Evolutionary conservation across 2,329 filamentous ascomycete species (phyloP).

Genomic region (Nigrograna mackinnonii): DNA sequence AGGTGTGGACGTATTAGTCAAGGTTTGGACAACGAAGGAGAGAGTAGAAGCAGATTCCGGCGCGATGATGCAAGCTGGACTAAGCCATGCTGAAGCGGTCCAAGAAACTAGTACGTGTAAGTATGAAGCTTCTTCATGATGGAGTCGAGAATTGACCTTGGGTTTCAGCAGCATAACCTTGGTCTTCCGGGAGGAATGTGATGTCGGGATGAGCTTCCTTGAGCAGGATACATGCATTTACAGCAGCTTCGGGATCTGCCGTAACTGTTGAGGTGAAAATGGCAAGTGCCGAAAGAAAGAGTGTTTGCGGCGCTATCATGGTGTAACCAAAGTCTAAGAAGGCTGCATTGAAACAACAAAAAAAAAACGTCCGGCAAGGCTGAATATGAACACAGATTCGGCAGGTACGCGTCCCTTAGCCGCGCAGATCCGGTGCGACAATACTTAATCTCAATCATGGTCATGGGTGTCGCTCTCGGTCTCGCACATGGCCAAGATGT

Average conservation of each 20-base stretch:
- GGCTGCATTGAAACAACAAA: too few species aligned
- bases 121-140: not conserved
- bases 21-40: constrained; percentile 18
- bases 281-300: too few species aligned
- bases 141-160: not conserved
- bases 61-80: constrained; percentile 21
- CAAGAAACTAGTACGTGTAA: not conserved
- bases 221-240: not conserved
- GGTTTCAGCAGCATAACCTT: not conserved
- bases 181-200: not conserved
- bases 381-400: too few species aligned
- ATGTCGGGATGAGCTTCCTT: not conserved
- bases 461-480: not conserved
- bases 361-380: too few species aligned
- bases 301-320: too few species aligned
- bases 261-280: too few species aligned
- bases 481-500: not conserved
- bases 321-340: too few species aligned
- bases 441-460: not conserved
- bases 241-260: too few species aligned
- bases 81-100: constrained; percentile 11
- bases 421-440: not conserved
- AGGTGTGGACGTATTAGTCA: constrained; percentile 14
- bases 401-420: not conserved
- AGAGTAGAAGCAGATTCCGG: constrained; percentile 17